These are phyloP conservation scores for Penicillium pulvis DNA, from an alignment of 495 filamentous ascomycete species.

Conservation along the genomic window DNA sequence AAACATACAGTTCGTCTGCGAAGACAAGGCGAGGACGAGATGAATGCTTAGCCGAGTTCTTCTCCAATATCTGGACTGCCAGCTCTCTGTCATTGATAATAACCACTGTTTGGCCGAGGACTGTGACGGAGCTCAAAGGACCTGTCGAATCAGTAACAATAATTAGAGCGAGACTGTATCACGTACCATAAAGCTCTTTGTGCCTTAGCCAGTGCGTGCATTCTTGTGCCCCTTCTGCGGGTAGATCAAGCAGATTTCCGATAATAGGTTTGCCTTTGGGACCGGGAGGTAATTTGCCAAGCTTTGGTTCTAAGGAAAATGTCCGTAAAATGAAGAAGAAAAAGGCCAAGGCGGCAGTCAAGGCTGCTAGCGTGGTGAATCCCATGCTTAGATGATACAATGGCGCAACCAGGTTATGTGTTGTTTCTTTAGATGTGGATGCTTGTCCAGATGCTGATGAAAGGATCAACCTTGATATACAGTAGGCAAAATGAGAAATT, in stretches of 20 bases:
- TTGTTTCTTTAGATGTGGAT: not conserved
- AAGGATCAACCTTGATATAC: not conserved
- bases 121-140: constrained; percentile 43
- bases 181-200: not conserved
- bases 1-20: constrained; percentile 7
- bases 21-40: constrained; percentile 3
- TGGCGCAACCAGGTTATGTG: not conserved
- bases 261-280: constrained; percentile 3
- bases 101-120: constrained; percentile 48
- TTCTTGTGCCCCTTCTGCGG: not conserved
- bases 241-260: constrained; percentile 2
- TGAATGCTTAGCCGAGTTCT: constrained; percentile 15
- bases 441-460: not conserved
- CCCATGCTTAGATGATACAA: not conserved
- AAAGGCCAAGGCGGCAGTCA: not conserved
- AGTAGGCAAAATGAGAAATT: not conserved
- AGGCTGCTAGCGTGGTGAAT: not conserved
- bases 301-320: not conserved
- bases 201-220: not conserved
- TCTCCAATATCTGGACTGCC: constrained; percentile 47
- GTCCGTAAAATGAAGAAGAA: not conserved
- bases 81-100: constrained; percentile 47
- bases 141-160: not conserved
- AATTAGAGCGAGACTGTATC: not conserved
- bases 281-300: not conserved